Percentiles rank a stretch among this genome's conserved stretches.
These are phyloP conservation scores for Cystobasidium onofrii DNA, from an alignment of 768 basidiomycete genomes.

Conservation along the genomic window DNA sequence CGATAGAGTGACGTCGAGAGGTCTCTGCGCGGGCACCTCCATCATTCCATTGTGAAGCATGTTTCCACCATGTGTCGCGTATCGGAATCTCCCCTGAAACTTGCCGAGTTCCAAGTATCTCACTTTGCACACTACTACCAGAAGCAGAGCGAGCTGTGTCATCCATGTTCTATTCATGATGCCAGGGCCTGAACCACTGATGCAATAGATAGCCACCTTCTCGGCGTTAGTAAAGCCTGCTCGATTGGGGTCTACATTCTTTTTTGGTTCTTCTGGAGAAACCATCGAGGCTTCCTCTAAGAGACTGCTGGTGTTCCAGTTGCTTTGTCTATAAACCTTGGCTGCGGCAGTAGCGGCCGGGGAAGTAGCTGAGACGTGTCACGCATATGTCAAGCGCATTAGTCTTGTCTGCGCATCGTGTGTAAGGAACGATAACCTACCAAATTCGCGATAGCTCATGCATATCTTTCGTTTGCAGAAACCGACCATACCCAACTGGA, in stretches of 20 bases:
- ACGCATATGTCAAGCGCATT: neutral
- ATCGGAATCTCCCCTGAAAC: neutral
- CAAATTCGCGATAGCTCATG: neutral
- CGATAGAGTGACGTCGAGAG: too few relatives aligned
- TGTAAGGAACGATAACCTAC: neutral
- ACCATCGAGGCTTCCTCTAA: neutral
- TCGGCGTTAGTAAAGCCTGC: neutral
- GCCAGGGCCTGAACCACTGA: neutral
- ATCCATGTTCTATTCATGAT: neutral
- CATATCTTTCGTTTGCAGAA: constrained; percentile 12
- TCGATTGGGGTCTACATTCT: neutral
- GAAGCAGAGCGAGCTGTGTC: constrained; percentile 10
- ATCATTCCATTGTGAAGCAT: constrained; percentile 16
- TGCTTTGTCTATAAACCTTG: neutral
- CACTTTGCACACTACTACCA: constrained; percentile 22
- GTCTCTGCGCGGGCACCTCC: neutral
- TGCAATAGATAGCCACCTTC: neutral
- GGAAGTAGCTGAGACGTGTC: neutral
- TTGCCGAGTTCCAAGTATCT: neutral
- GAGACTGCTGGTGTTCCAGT: neutral
- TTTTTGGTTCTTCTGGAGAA: neutral
- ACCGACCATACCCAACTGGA: neutral
- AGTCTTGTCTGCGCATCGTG: neutral
- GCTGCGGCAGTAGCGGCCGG: neutral
- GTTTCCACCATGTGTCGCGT: constrained; percentile 25